Percentiles rank a stretch among this genome's conserved stretches.
phyloP scores from a whole-genome alignment of 2,329 filamentous ascomycete species.

The Colletotrichum musae region DNA sequence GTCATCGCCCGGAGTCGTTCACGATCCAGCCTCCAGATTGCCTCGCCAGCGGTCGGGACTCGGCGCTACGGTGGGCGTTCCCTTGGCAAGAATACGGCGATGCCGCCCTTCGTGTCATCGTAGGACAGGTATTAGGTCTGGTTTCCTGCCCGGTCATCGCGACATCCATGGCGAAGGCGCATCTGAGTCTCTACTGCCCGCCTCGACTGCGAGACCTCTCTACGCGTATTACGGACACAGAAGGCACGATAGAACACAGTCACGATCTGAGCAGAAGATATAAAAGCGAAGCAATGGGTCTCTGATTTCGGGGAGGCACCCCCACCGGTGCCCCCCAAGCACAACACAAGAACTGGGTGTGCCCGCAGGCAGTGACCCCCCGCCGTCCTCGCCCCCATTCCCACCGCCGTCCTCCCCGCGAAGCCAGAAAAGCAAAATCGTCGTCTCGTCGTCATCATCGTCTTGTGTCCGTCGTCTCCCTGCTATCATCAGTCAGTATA shows the following conservation, averaged over 20 bases:
- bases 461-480: neutral
- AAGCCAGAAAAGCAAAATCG: neutral
- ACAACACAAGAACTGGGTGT: slow-evolving; percentile 3
- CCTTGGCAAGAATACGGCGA: no score
- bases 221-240: neutral
- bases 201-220: no score
- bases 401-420: neutral
- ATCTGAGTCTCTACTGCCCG: no score
- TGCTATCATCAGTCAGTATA: neutral
- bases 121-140: no score
- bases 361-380: slow-evolving; percentile 36
- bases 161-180: no score
- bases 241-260: neutral
- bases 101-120: no score
- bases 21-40: no score
- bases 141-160: no score
- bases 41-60: no score
- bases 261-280: neutral
- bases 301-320: neutral
- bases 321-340: neutral
- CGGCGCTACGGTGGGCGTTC: no score
- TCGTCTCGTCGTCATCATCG: slow-evolving; percentile 4
- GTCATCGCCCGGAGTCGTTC: no score
- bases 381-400: neutral
- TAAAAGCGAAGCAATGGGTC: neutral